Evolutionary conservation across 768 basidiomycete species (phyloP).

Genomic region (Kwoniella shandongensis): DNA sequence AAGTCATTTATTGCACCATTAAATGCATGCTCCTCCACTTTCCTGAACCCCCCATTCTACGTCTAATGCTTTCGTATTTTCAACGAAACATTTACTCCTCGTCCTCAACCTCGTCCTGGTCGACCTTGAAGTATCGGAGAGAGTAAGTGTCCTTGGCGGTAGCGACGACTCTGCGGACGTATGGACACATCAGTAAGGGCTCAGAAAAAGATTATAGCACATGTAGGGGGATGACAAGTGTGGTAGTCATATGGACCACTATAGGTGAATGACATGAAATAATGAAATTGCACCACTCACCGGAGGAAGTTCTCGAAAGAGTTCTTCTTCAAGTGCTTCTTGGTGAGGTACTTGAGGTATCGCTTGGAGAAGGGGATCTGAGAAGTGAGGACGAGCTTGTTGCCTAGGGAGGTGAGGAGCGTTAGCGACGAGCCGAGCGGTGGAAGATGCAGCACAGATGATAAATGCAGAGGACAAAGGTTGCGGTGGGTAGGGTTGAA

Average conservation of each 20-base stretch:
- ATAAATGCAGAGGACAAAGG: too few species aligned
- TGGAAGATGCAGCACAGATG: too few species aligned
- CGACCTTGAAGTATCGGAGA: slow-evolving; percentile 73
- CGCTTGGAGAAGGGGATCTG: slow-evolving; percentile 91
- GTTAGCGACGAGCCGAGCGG: slow-evolving; percentile 5
- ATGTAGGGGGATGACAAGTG: not conserved
- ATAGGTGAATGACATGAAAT: not conserved
- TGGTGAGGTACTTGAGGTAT: slow-evolving; percentile 94
- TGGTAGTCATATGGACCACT: too few species aligned
- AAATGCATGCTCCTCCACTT: too few species aligned
- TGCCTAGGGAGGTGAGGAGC: slow-evolving; percentile 52
- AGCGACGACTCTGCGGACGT: slow-evolving; percentile 71
- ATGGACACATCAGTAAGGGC: slow-evolving; percentile 7
- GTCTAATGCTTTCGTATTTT: too few species aligned
- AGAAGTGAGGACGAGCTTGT: slow-evolving; percentile 79
- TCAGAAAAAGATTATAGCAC: not conserved
- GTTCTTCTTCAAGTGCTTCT: slow-evolving; percentile 99
- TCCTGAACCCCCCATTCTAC: slow-evolving; percentile 2
- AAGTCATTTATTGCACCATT: too few species aligned
- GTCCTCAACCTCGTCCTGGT: slow-evolving; percentile 54
- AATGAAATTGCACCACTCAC: slow-evolving; percentile 53
- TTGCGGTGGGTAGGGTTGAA: not conserved
- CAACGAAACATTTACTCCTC: slow-evolving; percentile 49
- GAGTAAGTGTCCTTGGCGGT: slow-evolving; percentile 90
- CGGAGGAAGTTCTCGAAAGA: slow-evolving; percentile 92